These are phyloP conservation scores for Aspergillus oerlinghausenensis DNA, from an alignment of 2,329 filamentous ascomycete genomes.

Conservation along the genomic window DNA sequence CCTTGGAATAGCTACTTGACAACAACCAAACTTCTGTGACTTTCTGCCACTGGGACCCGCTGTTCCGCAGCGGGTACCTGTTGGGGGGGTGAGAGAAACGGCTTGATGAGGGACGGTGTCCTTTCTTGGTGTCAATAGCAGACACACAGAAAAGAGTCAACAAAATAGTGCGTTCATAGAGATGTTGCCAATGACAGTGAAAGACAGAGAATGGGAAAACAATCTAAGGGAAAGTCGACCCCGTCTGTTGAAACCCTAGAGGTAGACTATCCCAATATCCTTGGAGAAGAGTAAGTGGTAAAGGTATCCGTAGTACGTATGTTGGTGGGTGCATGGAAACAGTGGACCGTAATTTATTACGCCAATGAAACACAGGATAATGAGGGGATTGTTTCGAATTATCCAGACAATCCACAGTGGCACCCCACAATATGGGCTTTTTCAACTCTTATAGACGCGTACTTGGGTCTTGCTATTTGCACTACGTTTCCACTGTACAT, in stretches of 20 bases:
- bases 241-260: not conserved
- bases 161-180: not conserved
- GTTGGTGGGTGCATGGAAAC: not conserved
- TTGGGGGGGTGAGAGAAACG: conserved; percentile 4
- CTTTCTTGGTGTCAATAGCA: no score
- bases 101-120: conserved; percentile 7
- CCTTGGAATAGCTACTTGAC: not conserved
- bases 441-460: not conserved
- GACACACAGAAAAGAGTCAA: not conserved
- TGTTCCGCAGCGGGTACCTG: conserved; percentile 7
- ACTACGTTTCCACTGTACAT: not conserved
- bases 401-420: not conserved
- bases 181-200: not conserved
- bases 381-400: not conserved
- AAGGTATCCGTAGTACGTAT: not conserved
- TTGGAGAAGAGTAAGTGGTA: no score
- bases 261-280: not conserved
- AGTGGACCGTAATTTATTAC: not conserved
- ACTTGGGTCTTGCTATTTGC: not conserved
- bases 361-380: not conserved
- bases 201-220: not conserved
- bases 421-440: not conserved
- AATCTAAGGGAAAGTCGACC: not conserved
- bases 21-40: not conserved
- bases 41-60: conserved; percentile 1